Conservation (phyloP, 805 yeast species). For the Pichia insulana region DNA sequence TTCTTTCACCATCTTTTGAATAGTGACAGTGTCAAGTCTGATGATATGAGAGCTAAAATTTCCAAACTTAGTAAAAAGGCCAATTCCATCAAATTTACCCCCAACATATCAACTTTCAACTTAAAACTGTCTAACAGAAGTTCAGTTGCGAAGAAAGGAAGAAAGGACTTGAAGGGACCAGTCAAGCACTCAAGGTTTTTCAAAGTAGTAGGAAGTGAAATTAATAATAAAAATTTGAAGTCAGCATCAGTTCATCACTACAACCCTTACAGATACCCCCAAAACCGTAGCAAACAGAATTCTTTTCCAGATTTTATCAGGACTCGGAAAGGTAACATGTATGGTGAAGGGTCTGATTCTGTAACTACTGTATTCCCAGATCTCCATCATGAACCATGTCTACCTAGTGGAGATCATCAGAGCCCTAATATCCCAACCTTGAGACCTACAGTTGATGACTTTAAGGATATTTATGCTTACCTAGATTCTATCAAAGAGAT, state of each 20-base stretch:
- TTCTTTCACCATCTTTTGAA: no score
- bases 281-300: slow-evolving; percentile 34
- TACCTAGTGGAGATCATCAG: not conserved
- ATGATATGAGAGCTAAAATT: not conserved
- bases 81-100: slow-evolving; percentile 7
- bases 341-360: not conserved
- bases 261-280: slow-evolving; percentile 40
- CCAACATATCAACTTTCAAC: slow-evolving; percentile 6
- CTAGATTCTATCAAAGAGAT: slow-evolving; percentile 42
- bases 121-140: slow-evolving; percentile 1
- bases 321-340: slow-evolving; percentile 10
- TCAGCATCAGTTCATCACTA: slow-evolving; percentile 26
- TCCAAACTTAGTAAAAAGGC: not conserved
- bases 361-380: not conserved
- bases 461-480: slow-evolving; percentile 57
- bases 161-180: slow-evolving; percentile 16
- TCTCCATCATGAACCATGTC: not conserved
- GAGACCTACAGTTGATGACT: slow-evolving; percentile 46
- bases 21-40: no score
- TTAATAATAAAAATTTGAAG: slow-evolving; percentile 4
- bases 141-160: not conserved
- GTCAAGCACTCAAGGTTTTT: slow-evolving; percentile 24
- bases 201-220: slow-evolving; percentile 15
- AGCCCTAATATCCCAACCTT: slow-evolving; percentile 42
- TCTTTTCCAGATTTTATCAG: slow-evolving; percentile 33